Conservation (phyloP, 371 early-diverging fungal species). For the Blakeslea trispora region DNA sequence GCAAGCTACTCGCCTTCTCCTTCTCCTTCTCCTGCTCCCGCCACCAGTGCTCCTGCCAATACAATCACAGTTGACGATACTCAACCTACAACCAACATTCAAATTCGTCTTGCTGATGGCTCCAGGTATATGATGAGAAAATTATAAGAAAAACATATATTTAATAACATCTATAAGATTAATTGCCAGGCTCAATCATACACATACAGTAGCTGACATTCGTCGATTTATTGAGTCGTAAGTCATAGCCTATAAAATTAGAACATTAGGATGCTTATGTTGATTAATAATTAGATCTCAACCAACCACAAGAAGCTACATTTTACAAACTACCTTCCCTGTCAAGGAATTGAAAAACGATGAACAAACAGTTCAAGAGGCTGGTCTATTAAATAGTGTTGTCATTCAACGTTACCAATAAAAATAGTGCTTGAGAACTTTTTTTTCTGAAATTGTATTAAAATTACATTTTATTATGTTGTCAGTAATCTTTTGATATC, state of each 20-base stretch:
- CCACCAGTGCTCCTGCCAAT: slow-evolving; percentile 28
- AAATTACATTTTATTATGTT: background rate
- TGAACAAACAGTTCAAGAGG: slow-evolving; percentile 70
- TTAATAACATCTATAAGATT: slow-evolving; percentile 57
- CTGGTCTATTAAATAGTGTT: slow-evolving; percentile 84
- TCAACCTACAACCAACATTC: slow-evolving; percentile 84
- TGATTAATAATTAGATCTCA: slow-evolving; percentile 13
- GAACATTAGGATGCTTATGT: background rate
- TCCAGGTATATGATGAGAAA: slow-evolving; percentile 53
- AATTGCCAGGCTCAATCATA: slow-evolving; percentile 86
- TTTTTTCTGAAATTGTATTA: background rate
- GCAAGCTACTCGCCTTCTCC: slow-evolving; percentile 34
- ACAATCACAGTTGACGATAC: slow-evolving; percentile 65
- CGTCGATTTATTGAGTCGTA: slow-evolving; percentile 71
- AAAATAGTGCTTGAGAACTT: slow-evolving; percentile 6
- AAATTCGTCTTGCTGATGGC: slow-evolving; percentile 92
- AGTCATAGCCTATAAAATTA: slow-evolving; percentile 16
- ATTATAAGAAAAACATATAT: background rate
- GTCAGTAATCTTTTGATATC: background rate
- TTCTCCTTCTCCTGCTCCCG: slow-evolving; percentile 32
- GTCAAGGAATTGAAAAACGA: slow-evolving; percentile 71
- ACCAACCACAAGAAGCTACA: slow-evolving; percentile 53
- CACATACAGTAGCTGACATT: slow-evolving; percentile 88
- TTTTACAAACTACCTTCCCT: slow-evolving; percentile 85
- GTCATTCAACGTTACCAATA: slow-evolving; percentile 78